Evolutionary conservation across 2,329 filamentous ascomycete species (phyloP).

Genomic region (Bimuria novae-zelandiae): DNA sequence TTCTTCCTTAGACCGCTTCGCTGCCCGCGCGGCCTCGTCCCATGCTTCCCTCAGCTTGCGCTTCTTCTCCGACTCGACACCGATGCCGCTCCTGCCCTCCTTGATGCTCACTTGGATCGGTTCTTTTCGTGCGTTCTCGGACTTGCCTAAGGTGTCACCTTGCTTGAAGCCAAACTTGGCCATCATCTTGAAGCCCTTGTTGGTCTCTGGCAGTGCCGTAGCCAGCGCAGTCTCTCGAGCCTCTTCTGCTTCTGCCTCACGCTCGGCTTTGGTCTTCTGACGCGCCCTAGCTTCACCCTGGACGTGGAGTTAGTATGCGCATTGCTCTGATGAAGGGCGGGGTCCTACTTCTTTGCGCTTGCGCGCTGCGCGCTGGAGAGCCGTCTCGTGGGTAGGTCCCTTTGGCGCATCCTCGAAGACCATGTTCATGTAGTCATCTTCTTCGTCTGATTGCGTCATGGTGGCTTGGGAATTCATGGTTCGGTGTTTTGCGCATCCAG

Average conservation of each 20-base stretch:
- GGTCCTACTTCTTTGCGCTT: constrained; percentile 55
- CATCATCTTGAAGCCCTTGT: constrained; percentile 96
- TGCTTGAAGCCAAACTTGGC: constrained; percentile 87
- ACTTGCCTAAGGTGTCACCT: constrained; percentile 73
- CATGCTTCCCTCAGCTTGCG: constrained; percentile 61
- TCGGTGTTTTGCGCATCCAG: too few species aligned
- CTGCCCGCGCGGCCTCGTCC: constrained; percentile 36
- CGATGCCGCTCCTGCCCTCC: constrained; percentile 80
- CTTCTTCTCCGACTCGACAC: constrained; percentile 81
- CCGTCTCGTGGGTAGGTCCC: constrained; percentile 60
- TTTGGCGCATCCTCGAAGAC: constrained; percentile 70
- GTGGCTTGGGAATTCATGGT: not conserved
- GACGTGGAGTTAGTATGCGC: constrained; percentile 15
- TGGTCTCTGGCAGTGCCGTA: constrained; percentile 71
- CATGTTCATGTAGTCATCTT: constrained; percentile 99
- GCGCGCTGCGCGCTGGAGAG: constrained; percentile 62
- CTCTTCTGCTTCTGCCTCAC: constrained; percentile 72
- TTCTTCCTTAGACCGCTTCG: constrained; percentile 53
- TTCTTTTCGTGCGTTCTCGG: constrained; percentile 62
- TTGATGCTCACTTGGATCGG: constrained; percentile 79
- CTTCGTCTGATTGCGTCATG: constrained; percentile 62
- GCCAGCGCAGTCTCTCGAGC: constrained; percentile 77
- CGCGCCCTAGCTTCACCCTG: constrained; percentile 37
- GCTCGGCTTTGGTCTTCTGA: constrained; percentile 78
- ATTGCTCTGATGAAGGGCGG: not conserved